phyloP scores from a whole-genome alignment of 305 asterid species.

The Andrographis paniculata region DNA sequence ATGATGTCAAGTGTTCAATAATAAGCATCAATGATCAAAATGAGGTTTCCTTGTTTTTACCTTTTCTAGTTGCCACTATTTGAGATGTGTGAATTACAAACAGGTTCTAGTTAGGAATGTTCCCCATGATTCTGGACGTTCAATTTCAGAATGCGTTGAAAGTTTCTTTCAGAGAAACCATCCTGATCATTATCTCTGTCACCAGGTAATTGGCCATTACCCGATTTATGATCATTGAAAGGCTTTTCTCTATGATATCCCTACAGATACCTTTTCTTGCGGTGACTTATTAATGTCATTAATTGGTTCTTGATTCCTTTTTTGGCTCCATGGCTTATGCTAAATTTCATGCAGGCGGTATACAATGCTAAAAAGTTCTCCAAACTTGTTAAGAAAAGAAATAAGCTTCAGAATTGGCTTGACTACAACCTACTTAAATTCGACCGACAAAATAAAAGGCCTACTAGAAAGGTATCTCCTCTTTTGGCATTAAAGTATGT shows the following conservation, averaged over 20 bases:
- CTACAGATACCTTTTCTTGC: neutral
- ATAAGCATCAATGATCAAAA: too few relatives aligned
- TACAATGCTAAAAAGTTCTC: slow-evolving; percentile 72
- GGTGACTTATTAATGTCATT: neutral
- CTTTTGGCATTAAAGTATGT: slow-evolving; percentile 2
- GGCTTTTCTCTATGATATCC: slow-evolving; percentile 4
- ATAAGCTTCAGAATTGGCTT: slow-evolving; percentile 65
- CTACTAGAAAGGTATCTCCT: slow-evolving; percentile 51
- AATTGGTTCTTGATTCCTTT: neutral
- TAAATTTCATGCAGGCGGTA: slow-evolving; percentile 43
- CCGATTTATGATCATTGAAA: slow-evolving; percentile 2
- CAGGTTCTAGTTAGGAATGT: slow-evolving; percentile 91
- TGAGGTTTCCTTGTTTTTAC: too few relatives aligned
- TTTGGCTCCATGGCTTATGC: slow-evolving; percentile 5
- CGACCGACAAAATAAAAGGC: slow-evolving; percentile 57
- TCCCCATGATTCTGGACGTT: slow-evolving; percentile 55
- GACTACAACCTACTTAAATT: slow-evolving; percentile 83
- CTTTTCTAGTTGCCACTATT: neutral
- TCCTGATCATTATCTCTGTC: slow-evolving; percentile 82
- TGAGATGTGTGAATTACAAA: slow-evolving; percentile 6
- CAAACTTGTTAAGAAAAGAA: slow-evolving; percentile 58
- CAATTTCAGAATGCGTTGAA: slow-evolving; percentile 60
- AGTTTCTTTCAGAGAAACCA: slow-evolving; percentile 70
- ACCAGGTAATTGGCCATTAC: slow-evolving; percentile 61
- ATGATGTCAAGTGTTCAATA: slow-evolving; percentile 12